phyloP scores from a whole-genome alignment of 1,139 yeast genomes.

The Eremothecium gossypii region DNA sequence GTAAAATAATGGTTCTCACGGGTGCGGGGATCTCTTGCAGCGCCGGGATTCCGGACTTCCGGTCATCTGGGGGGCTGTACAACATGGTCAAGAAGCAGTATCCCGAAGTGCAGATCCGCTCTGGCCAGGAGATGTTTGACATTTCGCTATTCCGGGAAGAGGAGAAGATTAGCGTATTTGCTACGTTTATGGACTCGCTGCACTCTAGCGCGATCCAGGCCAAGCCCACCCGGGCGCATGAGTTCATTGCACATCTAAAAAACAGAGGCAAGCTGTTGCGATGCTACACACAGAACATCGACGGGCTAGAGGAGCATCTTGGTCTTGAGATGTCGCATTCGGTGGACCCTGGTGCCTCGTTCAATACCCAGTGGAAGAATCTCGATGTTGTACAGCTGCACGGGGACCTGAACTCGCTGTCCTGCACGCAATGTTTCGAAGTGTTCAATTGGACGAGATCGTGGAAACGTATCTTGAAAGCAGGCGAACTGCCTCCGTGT shows the following conservation, averaged over 20 bases:
- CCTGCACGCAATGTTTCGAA: slow-evolving; percentile 62
- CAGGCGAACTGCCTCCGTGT: slow-evolving; percentile 41
- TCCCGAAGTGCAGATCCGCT: slow-evolving; percentile 48
- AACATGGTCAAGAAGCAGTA: slow-evolving; percentile 57
- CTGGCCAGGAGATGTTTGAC: slow-evolving; percentile 87
- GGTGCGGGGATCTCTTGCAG: slow-evolving; percentile 96
- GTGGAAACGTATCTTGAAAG: slow-evolving; percentile 35
- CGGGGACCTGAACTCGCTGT: slow-evolving; percentile 70
- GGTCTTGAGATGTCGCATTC: slow-evolving; percentile 26
- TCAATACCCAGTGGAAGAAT: slow-evolving; percentile 41
- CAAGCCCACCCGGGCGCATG: slow-evolving; percentile 75
- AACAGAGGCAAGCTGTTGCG: slow-evolving; percentile 61
- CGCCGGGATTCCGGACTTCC: slow-evolving; percentile 93
- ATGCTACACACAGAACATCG: slow-evolving; percentile 76
- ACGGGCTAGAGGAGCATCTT: slow-evolving; percentile 32
- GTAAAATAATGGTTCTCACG: slow-evolving; percentile 54
- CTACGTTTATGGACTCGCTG: slow-evolving; percentile 47
- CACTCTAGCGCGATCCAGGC: slow-evolving; percentile 57
- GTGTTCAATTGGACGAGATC: slow-evolving; percentile 54
- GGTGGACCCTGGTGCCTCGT: slow-evolving; percentile 9
- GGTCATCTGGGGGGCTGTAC: slow-evolving; percentile 78
- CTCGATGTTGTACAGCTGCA: slow-evolving; percentile 81
- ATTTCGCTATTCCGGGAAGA: slow-evolving; percentile 66
- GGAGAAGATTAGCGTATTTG: slow-evolving; percentile 51
- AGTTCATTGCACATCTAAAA: slow-evolving; percentile 57